phyloP scores from a whole-genome alignment of 495 filamentous ascomycete genomes.

The Lasiosphaeria ovina region DNA sequence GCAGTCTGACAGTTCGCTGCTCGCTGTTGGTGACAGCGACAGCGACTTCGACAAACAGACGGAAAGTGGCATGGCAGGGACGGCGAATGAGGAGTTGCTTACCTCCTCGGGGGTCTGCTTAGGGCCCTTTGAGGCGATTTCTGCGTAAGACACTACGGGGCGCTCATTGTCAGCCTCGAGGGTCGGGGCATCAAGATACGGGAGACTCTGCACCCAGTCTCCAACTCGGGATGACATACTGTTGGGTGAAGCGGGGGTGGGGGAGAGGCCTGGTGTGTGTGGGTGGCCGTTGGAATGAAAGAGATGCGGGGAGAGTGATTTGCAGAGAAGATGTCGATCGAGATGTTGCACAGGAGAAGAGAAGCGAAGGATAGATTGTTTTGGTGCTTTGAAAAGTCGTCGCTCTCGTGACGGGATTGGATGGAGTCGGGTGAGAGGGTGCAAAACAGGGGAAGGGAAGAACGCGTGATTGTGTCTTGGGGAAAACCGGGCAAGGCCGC shows the following conservation, averaged over 20 bases:
- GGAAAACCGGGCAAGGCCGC: slow-evolving; percentile 8
- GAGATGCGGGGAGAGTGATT: background rate
- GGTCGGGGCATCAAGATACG: background rate
- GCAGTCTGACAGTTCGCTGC: background rate
- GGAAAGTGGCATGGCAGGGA: background rate
- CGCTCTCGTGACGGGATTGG: slow-evolving; percentile 4
- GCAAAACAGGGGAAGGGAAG: slow-evolving; percentile 1
- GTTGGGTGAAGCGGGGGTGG: no score
- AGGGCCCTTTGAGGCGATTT: slow-evolving; percentile 68
- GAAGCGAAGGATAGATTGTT: background rate
- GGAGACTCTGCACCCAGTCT: background rate
- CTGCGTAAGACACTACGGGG: slow-evolving; percentile 70
- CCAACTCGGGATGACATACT: background rate
- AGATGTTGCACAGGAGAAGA: background rate
- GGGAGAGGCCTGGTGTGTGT: no score
- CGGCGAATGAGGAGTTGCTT: slow-evolving; percentile 19
- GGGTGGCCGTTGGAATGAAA: background rate
- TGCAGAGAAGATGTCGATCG: no score
- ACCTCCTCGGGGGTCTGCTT: slow-evolving; percentile 72
- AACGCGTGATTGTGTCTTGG: slow-evolving; percentile 21
- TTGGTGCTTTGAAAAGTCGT: background rate
- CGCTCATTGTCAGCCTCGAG: slow-evolving; percentile 7
- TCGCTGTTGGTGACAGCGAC: background rate
- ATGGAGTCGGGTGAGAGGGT: slow-evolving; percentile 5
- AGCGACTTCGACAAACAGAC: background rate